phyloP scores from a whole-genome alignment of 345 rosid genomes.

The Aquilaria malaccensis region DNA sequence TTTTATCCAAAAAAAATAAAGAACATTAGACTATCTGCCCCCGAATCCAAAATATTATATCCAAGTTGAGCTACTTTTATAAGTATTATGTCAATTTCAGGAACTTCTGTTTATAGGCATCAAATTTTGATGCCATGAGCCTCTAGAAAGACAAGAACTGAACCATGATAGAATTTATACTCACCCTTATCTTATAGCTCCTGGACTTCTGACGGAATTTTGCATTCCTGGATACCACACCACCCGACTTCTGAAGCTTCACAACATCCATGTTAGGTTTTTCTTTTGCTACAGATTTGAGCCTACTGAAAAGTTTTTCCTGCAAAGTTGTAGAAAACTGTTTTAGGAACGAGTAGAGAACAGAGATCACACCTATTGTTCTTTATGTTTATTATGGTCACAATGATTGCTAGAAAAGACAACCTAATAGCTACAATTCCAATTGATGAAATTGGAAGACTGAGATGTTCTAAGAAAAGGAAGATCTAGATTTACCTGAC shows the following conservation, averaged over 20 bases:
- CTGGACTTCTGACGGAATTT: conserved; percentile 60
- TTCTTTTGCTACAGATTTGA: conserved; percentile 54
- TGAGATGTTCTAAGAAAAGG: background rate
- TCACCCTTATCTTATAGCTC: conserved; percentile 68
- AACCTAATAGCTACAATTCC: too few species aligned
- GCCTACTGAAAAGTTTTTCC: conserved; percentile 97
- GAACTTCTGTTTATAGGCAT: too few species aligned
- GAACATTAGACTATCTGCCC: too few species aligned
- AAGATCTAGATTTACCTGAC: conserved; percentile 42
- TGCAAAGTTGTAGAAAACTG: conserved; percentile 19
- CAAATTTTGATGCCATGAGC: too few species aligned
- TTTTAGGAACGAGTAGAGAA: background rate
- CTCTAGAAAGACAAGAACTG: too few species aligned
- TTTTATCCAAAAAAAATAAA: too few species aligned
- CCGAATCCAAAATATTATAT: too few species aligned
- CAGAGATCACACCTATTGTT: background rate
- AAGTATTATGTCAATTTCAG: too few species aligned
- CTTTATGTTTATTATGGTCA: background rate
- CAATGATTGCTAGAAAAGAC: background rate
- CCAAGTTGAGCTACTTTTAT: too few species aligned
- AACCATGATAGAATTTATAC: background rate
- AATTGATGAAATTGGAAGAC: background rate
- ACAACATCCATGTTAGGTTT: conserved; percentile 78
- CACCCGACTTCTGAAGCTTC: conserved; percentile 88
- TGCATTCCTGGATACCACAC: conserved; percentile 68